Percentiles rank a stretch among this genome's conserved stretches.
Evolutionary conservation across 148 eudicot genomes (phyloP).

Genomic region (Camellia lanceoleosa): DNA sequence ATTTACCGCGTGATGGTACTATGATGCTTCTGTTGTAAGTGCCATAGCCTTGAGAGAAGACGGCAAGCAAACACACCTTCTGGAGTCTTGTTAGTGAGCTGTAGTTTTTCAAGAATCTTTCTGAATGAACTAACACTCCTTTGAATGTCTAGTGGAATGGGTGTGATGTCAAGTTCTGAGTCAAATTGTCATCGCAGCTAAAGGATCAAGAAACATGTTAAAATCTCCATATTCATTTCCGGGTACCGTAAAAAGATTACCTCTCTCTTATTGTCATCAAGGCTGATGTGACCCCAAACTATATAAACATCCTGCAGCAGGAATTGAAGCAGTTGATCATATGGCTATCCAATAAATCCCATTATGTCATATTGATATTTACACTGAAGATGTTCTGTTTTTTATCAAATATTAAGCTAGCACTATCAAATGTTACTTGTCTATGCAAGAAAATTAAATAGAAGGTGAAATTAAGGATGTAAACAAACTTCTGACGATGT

Average conservation of each 20-base stretch:
- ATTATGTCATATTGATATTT: no score
- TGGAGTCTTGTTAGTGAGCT: conserved; percentile 38
- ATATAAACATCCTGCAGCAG: conserved; percentile 54
- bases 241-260: conserved; percentile 49
- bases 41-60: conserved; percentile 36
- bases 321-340: no score
- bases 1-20: conserved; percentile 64
- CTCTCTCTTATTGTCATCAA: conserved; percentile 18
- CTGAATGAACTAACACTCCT: conserved; percentile 29
- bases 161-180: conserved; percentile 45
- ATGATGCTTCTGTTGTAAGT: conserved; percentile 27
- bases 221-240: conserved; percentile 51
- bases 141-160: conserved; percentile 49
- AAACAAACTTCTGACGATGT: no score
- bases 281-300: conserved; percentile 54
- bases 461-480: no score
- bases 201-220: conserved; percentile 72
- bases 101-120: conserved; percentile 26
- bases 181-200: conserved; percentile 56
- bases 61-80: conserved; percentile 42
- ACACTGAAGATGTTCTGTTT: no score
- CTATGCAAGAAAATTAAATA: no score
- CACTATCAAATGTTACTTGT: no score
- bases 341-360: no score
- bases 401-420: no score